Conservation (phyloP, 768 basidiomycete species). For the Agrocybe praecox region DNA sequence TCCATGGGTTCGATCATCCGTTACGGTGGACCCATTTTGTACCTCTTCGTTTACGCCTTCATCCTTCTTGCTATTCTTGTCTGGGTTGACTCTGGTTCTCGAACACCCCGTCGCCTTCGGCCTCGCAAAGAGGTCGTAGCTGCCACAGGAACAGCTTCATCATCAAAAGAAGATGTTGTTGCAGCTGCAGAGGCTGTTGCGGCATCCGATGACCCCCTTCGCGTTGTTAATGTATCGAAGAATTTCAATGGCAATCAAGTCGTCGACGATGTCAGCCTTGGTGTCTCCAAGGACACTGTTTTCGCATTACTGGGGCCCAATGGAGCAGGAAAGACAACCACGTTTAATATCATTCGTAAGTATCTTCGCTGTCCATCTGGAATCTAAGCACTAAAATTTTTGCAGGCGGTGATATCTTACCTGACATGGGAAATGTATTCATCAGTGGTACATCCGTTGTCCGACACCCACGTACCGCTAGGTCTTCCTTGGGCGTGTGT, state of each 20-base stretch:
- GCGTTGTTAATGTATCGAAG: conserved; percentile 69
- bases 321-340: conserved; percentile 84
- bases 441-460: conserved; percentile 71
- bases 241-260: conserved; percentile 56
- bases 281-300: conserved; percentile 59
- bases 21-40: conserved; percentile 77
- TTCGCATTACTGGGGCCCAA: conserved; percentile 82
- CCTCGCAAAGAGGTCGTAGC: conserved; percentile 16
- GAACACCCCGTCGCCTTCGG: conserved; percentile 44
- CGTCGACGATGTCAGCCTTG: conserved; percentile 75
- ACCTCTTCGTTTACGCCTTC: conserved; percentile 64
- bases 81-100: conserved; percentile 72
- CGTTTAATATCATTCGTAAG: conserved; percentile 80
- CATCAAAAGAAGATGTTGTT: conserved; percentile 47
- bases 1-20: conserved; percentile 57
- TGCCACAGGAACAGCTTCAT: conserved; percentile 11
- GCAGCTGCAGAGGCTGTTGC: conserved; percentile 53
- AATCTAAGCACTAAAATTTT: neutral
- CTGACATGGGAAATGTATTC: conserved; percentile 67
- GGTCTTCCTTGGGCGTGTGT: conserved; percentile 76
- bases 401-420: conserved; percentile 67
- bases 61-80: conserved; percentile 66
- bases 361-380: conserved; percentile 7
- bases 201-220: conserved; percentile 56
- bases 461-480: conserved; percentile 61